Conservation (phyloP, 179 eudicot genomes). For the Pouteria campechiana region DNA sequence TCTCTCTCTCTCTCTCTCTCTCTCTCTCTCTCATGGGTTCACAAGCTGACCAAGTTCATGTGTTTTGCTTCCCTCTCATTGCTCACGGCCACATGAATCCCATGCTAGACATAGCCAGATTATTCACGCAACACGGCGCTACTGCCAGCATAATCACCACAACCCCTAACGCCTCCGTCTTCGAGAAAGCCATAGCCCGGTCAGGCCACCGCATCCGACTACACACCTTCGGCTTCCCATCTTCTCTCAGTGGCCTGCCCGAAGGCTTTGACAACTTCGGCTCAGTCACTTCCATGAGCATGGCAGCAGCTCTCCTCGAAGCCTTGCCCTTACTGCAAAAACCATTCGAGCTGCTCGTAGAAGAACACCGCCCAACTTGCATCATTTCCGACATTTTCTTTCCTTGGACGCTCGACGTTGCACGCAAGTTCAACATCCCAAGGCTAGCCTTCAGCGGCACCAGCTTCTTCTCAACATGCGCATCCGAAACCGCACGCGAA, state of each 20-base stretch:
- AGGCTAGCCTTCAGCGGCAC: conserved; percentile 9
- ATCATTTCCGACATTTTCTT: conserved; percentile 9
- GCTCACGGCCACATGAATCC: conserved; percentile 20
- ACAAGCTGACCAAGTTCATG: conserved; percentile 10
- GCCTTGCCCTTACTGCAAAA: conserved; percentile 9
- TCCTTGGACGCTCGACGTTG: conserved; percentile 12
- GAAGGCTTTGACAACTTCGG: conserved; percentile 11
- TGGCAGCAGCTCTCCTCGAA: neutral
- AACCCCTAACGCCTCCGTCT: conserved; percentile 4
- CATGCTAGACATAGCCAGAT: conserved; percentile 19
- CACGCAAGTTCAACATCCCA: conserved; percentile 9
- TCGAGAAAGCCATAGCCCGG: neutral
- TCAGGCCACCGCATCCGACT: conserved; percentile 2
- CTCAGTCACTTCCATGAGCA: neutral
- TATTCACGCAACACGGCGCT: conserved; percentile 7
- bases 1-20: too few relatives aligned
- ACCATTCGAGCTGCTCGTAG: conserved; percentile 3
- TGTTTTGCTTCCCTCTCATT: conserved; percentile 18
- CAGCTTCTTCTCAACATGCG: conserved; percentile 15
- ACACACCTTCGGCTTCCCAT: conserved; percentile 11
- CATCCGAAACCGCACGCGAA: too few relatives aligned
- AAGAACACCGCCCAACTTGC: conserved; percentile 7
- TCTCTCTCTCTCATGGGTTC: too few relatives aligned
- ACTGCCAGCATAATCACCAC: conserved; percentile 4
- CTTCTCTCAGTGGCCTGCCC: conserved; percentile 13